These are phyloP conservation scores for Calvatia gigantea DNA, from an alignment of 768 basidiomycete genomes.

Conservation along the genomic window DNA sequence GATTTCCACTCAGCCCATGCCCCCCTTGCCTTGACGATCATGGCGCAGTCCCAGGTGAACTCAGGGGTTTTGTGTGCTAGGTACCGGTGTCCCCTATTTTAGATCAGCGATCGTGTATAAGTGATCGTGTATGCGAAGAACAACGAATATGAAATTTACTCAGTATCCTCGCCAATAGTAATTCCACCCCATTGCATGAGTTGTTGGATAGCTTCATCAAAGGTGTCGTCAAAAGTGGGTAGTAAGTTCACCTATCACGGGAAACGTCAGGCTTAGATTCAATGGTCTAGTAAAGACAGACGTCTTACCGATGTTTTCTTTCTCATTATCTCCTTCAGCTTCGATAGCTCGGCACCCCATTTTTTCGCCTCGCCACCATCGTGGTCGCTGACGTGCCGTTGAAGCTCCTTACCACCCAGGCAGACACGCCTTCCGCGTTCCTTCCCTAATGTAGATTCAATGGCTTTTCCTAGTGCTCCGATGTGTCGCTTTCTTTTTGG, in stretches of 20 bases:
- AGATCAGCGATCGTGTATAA: slow-evolving; percentile 6
- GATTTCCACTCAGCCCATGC: slow-evolving; percentile 66
- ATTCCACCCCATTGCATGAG: slow-evolving; percentile 72
- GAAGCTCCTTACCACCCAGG: slow-evolving; percentile 37
- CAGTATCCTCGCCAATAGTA: slow-evolving; percentile 57
- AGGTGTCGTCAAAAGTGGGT: slow-evolving; percentile 64
- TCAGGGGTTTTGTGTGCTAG: slow-evolving; percentile 69
- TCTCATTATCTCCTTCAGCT: slow-evolving; percentile 54
- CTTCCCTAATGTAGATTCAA: slow-evolving; percentile 60
- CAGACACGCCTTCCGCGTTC: slow-evolving; percentile 67
- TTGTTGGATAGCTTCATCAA: slow-evolving; percentile 76
- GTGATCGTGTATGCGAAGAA: slow-evolving; percentile 12
- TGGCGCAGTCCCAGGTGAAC: slow-evolving; percentile 62
- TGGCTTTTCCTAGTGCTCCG: slow-evolving; percentile 67
- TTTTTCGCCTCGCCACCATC: slow-evolving; percentile 70
- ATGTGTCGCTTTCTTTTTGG: slow-evolving; percentile 71
- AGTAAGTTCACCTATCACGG: slow-evolving; percentile 49
- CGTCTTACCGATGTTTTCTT: slow-evolving; percentile 50
- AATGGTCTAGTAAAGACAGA: slow-evolving; percentile 1
- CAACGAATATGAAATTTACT: slow-evolving; percentile 41
- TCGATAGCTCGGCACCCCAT: slow-evolving; percentile 69
- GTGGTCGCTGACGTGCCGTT: slow-evolving; percentile 32
- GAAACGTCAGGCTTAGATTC: slow-evolving; percentile 8
- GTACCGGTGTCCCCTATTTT: slow-evolving; percentile 63
- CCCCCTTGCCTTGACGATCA: slow-evolving; percentile 64